These are phyloP conservation scores for Collybiopsis confluens DNA, from an alignment of 768 basidiomycete genomes.

Conservation along the genomic window DNA sequence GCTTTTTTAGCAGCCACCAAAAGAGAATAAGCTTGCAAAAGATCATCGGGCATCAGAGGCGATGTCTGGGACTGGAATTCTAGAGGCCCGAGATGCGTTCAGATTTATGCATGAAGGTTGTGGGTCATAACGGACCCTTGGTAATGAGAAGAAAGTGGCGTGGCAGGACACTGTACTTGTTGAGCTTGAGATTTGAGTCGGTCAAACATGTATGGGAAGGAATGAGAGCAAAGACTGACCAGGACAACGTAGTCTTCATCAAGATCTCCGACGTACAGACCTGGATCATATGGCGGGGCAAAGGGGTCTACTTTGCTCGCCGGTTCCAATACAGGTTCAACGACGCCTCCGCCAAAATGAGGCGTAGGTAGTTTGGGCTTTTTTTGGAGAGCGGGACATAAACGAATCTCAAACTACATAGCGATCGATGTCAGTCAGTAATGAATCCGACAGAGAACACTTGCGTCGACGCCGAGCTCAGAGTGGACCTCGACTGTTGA, in stretches of 20 bases:
- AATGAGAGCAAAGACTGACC: slow-evolving; percentile 38
- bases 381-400: slow-evolving; percentile 81
- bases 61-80: slow-evolving; percentile 76
- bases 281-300: slow-evolving; percentile 77
- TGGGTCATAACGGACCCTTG: slow-evolving; percentile 50
- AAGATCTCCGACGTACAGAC: slow-evolving; percentile 74
- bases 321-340: slow-evolving; percentile 16
- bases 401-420: slow-evolving; percentile 74
- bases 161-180: slow-evolving; percentile 82
- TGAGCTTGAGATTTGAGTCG: slow-evolving; percentile 47
- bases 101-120: background rate
- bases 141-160: slow-evolving; percentile 86
- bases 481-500: slow-evolving; percentile 58
- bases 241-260: slow-evolving; percentile 61
- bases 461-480: slow-evolving; percentile 65
- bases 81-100: slow-evolving; percentile 21
- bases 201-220: background rate
- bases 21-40: slow-evolving; percentile 73
- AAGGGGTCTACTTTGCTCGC: slow-evolving; percentile 63
- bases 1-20: slow-evolving; percentile 62
- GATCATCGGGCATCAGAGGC: slow-evolving; percentile 74
- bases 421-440: background rate
- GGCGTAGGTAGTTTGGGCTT: slow-evolving; percentile 58
- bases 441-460: background rate
- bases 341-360: slow-evolving; percentile 24